Conservation (phyloP, 2,329 filamentous ascomycete species). For the Neoarthrinium moseri region DNA sequence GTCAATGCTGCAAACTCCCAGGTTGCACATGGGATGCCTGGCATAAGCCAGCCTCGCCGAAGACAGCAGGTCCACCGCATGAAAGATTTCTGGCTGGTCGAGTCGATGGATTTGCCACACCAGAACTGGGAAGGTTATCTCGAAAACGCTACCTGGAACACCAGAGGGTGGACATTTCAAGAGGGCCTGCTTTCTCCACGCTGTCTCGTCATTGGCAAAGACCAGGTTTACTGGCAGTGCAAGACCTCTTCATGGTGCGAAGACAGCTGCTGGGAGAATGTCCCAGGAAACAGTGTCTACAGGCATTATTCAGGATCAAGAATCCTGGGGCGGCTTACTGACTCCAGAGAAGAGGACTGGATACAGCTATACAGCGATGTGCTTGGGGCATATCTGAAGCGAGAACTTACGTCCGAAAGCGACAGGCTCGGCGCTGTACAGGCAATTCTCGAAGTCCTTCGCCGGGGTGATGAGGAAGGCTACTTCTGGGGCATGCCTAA, state of each 20-base stretch:
- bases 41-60: not conserved
- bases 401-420: slow-evolving; percentile 1
- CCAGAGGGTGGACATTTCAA: slow-evolving; percentile 1
- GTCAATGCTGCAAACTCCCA: not conserved
- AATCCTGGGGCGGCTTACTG: not conserved
- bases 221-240: slow-evolving; percentile 3
- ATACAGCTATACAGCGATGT: not conserved
- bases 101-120: not conserved
- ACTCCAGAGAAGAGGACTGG: not conserved
- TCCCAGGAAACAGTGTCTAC: not conserved
- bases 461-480: not conserved
- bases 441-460: slow-evolving; percentile 3
- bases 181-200: not conserved
- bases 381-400: not conserved
- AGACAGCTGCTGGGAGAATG: slow-evolving; percentile 4
- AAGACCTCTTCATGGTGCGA: not conserved
- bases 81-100: not conserved
- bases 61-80: not conserved
- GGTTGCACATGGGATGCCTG: not conserved
- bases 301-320: slow-evolving; percentile 2
- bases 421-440: slow-evolving; percentile 2
- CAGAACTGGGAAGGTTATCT: not conserved
- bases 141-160: not conserved
- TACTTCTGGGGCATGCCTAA: slow-evolving; percentile 6
- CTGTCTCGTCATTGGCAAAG: not conserved